Percentiles rank a stretch among this genome's conserved stretches.
phyloP scores from a whole-genome alignment of 306 rosid genomes.

The Rosa persica region DNA sequence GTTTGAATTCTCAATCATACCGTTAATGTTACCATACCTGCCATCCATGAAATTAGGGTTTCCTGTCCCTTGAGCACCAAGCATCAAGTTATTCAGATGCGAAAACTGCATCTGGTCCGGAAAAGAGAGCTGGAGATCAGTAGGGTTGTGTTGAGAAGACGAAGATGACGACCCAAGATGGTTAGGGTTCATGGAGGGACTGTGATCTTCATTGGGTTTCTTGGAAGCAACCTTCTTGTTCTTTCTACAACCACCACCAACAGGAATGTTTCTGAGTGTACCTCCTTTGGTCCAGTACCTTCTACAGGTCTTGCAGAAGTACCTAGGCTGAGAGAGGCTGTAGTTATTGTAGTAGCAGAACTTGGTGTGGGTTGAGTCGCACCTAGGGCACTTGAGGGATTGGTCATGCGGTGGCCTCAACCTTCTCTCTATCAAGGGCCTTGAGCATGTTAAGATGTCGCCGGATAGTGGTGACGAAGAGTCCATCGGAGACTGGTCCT shows the following conservation, averaged over 20 bases:
- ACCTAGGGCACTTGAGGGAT: constrained; percentile 86
- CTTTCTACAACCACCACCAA: constrained; percentile 94
- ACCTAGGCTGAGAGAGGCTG: constrained; percentile 94
- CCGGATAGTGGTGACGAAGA: constrained; percentile 72
- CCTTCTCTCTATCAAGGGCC: constrained; percentile 70
- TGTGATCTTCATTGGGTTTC: constrained; percentile 50
- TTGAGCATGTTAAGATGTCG: constrained; percentile 74
- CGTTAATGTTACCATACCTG: constrained; percentile 20
- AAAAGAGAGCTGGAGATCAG: constrained; percentile 76
- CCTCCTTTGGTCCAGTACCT: constrained; percentile 99
- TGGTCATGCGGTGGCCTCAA: constrained; percentile 82
- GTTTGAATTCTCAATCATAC: constrained; percentile 36
- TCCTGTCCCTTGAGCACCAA: constrained; percentile 45
- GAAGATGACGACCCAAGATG: constrained; percentile 36
- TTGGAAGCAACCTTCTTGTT: constrained; percentile 76
- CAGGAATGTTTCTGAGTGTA: constrained; percentile 92
- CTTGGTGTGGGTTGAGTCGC: constrained; percentile 94
- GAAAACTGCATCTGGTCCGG: constrained; percentile 65
- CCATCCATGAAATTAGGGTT: constrained; percentile 48
- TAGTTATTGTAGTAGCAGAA: constrained; percentile 99
- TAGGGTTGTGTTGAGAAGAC: constrained; percentile 41
- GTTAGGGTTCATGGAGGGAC: constrained; percentile 18
- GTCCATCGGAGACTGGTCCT: constrained; percentile 68
- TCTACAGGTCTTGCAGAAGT: constrained; percentile 94
- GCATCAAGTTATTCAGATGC: constrained; percentile 44